Evolutionary conservation across 2,329 filamentous ascomycete species (phyloP).

Genomic region (Zarea fungicola): DNA sequence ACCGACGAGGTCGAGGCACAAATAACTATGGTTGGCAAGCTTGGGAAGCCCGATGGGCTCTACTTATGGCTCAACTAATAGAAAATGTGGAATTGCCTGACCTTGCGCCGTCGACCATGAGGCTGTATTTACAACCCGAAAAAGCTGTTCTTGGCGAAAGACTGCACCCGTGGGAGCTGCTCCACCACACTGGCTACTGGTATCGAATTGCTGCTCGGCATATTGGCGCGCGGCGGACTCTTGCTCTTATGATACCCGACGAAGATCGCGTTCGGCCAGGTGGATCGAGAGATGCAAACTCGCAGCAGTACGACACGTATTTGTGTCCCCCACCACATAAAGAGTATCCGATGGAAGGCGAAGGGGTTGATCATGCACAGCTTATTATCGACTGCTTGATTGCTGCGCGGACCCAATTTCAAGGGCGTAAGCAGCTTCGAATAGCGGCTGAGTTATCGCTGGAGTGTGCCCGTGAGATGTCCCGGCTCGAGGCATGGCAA

Average conservation of each 20-base stretch:
- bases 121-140: constrained; percentile 51
- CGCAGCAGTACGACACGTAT: constrained; percentile 60
- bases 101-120: constrained; percentile 37
- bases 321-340: constrained; percentile 60
- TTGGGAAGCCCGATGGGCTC: constrained; percentile 76
- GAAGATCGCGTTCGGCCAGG: constrained; percentile 52
- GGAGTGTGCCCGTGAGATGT: constrained; percentile 52
- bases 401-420: constrained; percentile 49
- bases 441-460: constrained; percentile 52
- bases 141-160: constrained; percentile 54
- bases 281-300: constrained; percentile 42
- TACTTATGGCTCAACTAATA: constrained; percentile 57
- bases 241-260: constrained; percentile 54
- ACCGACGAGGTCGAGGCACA: constrained; percentile 77
- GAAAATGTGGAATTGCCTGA: constrained; percentile 49
- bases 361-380: constrained; percentile 50
- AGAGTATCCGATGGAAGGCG: constrained; percentile 48
- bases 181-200: constrained; percentile 66
- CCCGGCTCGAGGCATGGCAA: constrained; percentile 45
- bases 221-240: constrained; percentile 43
- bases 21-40: constrained; percentile 90
- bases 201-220: constrained; percentile 57
- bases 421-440: constrained; percentile 47
- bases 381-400: constrained; percentile 50
- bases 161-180: constrained; percentile 56